phyloP scores from a whole-genome alignment of 2,329 filamentous ascomycete genomes.

The Xylaria sp. region DNA sequence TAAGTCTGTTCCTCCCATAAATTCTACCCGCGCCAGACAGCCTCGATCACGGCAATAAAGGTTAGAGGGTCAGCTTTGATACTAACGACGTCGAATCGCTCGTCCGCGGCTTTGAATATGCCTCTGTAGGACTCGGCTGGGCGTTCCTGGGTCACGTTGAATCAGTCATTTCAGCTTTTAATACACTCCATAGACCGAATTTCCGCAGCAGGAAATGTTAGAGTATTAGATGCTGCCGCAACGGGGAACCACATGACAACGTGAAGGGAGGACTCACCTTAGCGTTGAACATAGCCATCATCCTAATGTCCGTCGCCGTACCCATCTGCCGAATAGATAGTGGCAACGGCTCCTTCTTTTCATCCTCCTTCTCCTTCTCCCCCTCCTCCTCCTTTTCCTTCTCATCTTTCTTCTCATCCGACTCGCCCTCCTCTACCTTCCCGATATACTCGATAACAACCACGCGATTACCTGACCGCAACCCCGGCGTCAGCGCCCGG shows the following conservation, averaged over 20 bases:
- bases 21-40: constrained; percentile 50
- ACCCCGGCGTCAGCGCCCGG: constrained; percentile 55
- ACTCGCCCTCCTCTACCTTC: constrained; percentile 47
- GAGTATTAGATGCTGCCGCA: not conserved
- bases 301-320: constrained; percentile 59
- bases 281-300: constrained; percentile 62
- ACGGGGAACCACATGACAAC: not conserved
- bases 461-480: constrained; percentile 57
- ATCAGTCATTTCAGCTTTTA: not conserved
- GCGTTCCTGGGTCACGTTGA: constrained; percentile 50
- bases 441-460: constrained; percentile 55
- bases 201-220: no score
- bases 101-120: constrained; percentile 58
- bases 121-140: constrained; percentile 58
- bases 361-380: no score
- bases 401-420: constrained; percentile 31
- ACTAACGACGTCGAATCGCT: constrained; percentile 56
- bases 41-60: constrained; percentile 54
- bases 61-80: constrained; percentile 52
- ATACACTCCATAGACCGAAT: not conserved
- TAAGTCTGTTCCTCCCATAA: no score
- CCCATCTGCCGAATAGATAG: constrained; percentile 54
- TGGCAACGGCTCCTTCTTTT: constrained; percentile 44
- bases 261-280: constrained; percentile 39
- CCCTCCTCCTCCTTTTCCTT: constrained; percentile 14